phyloP scores from a whole-genome alignment of 805 yeast species.

The Suhomyces sp. region DNA sequence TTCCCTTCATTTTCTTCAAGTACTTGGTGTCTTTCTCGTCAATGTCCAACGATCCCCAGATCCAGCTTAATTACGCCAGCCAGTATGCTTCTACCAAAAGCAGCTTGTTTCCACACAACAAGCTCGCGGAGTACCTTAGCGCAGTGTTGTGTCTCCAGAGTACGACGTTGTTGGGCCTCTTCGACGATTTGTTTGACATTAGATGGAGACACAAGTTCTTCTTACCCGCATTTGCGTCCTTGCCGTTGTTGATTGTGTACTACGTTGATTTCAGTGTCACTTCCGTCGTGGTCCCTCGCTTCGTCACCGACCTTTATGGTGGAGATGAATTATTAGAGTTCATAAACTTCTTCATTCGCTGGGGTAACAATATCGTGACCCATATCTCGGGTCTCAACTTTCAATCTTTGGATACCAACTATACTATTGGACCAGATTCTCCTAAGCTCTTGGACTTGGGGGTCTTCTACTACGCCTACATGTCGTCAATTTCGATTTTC shows the following conservation, averaged over 20 bases:
- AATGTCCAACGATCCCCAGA: constrained; percentile 33
- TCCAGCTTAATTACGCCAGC: constrained; percentile 30
- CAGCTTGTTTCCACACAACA: constrained; percentile 69
- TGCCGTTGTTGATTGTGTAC: constrained; percentile 88
- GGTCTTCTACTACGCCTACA: constrained; percentile 74
- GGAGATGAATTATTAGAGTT: constrained; percentile 27
- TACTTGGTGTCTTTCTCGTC: constrained; percentile 54
- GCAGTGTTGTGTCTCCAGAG: constrained; percentile 81
- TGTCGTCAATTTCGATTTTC: constrained; percentile 89
- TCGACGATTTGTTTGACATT: constrained; percentile 93
- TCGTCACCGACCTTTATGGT: constrained; percentile 42
- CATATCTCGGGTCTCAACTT: constrained; percentile 38
- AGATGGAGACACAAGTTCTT: constrained; percentile 98
- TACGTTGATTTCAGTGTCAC: constrained; percentile 94
- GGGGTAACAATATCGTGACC: constrained; percentile 33
- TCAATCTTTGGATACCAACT: constrained; percentile 35
- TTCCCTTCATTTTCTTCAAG: constrained; percentile 84
- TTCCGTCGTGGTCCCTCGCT: constrained; percentile 75
- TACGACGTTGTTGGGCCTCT: constrained; percentile 80
- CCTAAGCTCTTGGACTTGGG: constrained; percentile 73
- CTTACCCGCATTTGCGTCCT: constrained; percentile 89
- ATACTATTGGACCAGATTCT: constrained; percentile 31
- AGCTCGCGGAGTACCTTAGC: constrained; percentile 80
- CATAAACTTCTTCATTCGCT: constrained; percentile 20
- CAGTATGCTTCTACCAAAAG: constrained; percentile 36